A percentile compares a stretch with the other conserved stretches of the same genome.
Conservation (phyloP, 768 basidiomycete genomes). For the Mycena rebaudengoi region DNA sequence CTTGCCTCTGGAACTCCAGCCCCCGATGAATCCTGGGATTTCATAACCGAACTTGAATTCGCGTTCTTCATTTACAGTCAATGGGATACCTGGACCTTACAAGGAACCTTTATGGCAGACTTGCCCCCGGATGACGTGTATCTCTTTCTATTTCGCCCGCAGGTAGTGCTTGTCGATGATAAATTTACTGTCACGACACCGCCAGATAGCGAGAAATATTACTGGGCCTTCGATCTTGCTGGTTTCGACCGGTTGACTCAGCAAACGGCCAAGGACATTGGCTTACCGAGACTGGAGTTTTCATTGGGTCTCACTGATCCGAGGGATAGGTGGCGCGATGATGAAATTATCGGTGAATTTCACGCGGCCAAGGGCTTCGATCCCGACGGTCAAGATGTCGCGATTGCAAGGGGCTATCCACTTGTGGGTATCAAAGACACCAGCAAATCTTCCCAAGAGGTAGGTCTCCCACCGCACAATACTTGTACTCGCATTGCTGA, state of each 20-base stretch:
- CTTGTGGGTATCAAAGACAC: not conserved
- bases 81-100: not conserved
- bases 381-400: not conserved
- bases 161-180: not conserved
- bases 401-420: not conserved
- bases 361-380: not conserved
- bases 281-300: not conserved
- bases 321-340: not conserved
- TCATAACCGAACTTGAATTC: not conserved
- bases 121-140: not conserved
- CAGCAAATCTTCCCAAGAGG: not conserved
- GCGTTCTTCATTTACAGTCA: not conserved
- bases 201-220: not conserved
- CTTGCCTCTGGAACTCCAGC: not conserved
- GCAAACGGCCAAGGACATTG: not conserved
- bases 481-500: not conserved
- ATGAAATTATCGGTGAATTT: not conserved
- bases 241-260: not conserved
- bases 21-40: not conserved
- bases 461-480: not conserved
- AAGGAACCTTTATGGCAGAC: not conserved
- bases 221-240: not conserved
- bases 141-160: not conserved
- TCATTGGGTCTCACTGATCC: not conserved
- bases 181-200: not conserved